Conservation (phyloP, 2,329 filamentous ascomycete genomes). For the Ceratocystis papillata region DNA sequence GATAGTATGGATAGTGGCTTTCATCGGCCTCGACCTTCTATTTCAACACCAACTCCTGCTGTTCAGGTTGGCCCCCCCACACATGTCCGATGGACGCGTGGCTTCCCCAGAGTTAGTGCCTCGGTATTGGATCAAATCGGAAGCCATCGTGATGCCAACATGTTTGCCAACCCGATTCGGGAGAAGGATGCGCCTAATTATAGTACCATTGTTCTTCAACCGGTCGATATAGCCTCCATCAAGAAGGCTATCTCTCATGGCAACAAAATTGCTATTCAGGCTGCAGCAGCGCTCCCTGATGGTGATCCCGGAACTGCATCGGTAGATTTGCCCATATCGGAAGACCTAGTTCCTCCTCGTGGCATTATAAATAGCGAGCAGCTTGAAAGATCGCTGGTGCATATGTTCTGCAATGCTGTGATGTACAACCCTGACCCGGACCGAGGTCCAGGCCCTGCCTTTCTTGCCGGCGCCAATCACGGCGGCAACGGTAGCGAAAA, state of each 20-base stretch:
- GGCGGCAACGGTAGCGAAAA: constrained; percentile 33
- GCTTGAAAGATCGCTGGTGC: constrained; percentile 82
- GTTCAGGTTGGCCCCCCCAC: constrained; percentile 40
- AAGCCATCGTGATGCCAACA: constrained; percentile 66
- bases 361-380: constrained; percentile 90
- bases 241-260: constrained; percentile 65
- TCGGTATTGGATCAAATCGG: constrained; percentile 66
- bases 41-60: constrained; percentile 33
- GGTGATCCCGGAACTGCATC: constrained; percentile 45
- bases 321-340: constrained; percentile 56
- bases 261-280: constrained; percentile 51
- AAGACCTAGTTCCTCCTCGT: constrained; percentile 72
- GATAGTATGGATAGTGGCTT: constrained; percentile 37
- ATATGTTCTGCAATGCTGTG: constrained; percentile 95
- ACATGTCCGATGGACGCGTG: constrained; percentile 64
- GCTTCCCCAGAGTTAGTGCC: constrained; percentile 60
- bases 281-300: constrained; percentile 49
- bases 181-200: constrained; percentile 69
- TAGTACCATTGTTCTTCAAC: constrained; percentile 58
- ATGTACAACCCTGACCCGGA: constrained; percentile 92
- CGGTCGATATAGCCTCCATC: constrained; percentile 68
- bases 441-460: constrained; percentile 54
- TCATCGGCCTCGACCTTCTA: constrained; percentile 32
- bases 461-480: constrained; percentile 38
- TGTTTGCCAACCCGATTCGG: constrained; percentile 65